These are phyloP conservation scores for Bruguiera parviflora DNA, from an alignment of 345 rosid species.

Conservation along the genomic window DNA sequence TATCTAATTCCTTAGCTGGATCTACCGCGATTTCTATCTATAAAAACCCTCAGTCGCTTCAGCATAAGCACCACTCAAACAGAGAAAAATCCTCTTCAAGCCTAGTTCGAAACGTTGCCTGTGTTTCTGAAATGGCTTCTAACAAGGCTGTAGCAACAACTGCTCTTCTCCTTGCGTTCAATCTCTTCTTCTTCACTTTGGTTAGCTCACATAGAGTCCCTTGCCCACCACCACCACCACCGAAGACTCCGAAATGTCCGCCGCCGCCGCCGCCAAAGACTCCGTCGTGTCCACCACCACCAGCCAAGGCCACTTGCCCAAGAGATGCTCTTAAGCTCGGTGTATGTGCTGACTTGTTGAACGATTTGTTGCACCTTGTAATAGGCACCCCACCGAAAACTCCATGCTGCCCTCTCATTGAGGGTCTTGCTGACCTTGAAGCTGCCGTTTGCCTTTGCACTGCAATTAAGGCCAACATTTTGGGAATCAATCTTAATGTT, in stretches of 20 bases:
- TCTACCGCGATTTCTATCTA: not conserved
- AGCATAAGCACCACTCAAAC: not conserved
- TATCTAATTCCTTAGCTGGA: not conserved
- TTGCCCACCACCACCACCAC: constrained; percentile 6
- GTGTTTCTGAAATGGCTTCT: constrained; percentile 11
- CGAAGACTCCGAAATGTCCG: too few species aligned
- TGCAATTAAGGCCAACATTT: constrained; percentile 19
- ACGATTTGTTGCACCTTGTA: constrained; percentile 11
- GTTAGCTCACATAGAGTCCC: constrained; percentile 12
- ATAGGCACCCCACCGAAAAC: constrained; percentile 14
- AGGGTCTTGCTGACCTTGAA: constrained; percentile 20
- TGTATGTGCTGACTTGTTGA: constrained; percentile 16
- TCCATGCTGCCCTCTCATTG: constrained; percentile 13
- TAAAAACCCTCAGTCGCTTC: not conserved
- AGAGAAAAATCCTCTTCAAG: too few species aligned
- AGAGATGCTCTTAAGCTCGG: constrained; percentile 17
- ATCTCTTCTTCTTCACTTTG: constrained; percentile 12
- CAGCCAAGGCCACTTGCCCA: constrained; percentile 14
- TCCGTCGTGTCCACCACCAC: not conserved
- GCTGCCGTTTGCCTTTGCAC: constrained; percentile 29
- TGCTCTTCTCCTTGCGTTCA: constrained; percentile 17
- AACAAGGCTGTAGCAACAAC: constrained; percentile 3
- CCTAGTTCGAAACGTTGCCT: not conserved
- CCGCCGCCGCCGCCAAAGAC: not conserved
- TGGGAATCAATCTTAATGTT: constrained; percentile 18